These are phyloP conservation scores for Beauveria sp. DNA, from an alignment of 2,329 filamentous ascomycete species.

Conservation along the genomic window DNA sequence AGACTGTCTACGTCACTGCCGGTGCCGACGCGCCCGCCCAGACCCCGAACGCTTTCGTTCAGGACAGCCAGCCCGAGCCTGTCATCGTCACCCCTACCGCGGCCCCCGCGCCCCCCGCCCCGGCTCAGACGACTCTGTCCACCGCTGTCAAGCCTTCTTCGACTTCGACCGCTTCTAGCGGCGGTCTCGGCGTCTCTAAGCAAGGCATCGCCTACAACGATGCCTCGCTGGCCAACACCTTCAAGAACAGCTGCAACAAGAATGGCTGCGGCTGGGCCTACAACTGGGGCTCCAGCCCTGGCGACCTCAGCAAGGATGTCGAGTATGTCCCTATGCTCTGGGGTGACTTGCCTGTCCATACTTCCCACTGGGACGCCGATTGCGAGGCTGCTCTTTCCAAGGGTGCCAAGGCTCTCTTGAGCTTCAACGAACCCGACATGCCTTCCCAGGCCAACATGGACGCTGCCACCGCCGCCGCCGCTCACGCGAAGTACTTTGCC, in stretches of 20 bases:
- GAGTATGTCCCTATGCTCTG: constrained; percentile 63
- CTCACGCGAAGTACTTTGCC: constrained; percentile 48
- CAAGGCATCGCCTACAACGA: constrained; percentile 64
- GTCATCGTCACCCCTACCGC: constrained; percentile 5
- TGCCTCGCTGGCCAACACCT: constrained; percentile 41
- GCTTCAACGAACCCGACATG: constrained; percentile 68
- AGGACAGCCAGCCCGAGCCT: constrained; percentile 11
- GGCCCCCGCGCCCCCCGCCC: constrained; percentile 12
- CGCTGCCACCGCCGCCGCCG: constrained; percentile 41
- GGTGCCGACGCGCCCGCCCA: constrained; percentile 21
- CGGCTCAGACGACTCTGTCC: constrained; percentile 17
- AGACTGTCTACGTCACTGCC: constrained; percentile 34
- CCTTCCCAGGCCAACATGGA: constrained; percentile 50
- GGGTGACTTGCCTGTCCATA: constrained; percentile 39
- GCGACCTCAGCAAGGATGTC: constrained; percentile 35
- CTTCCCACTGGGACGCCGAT: constrained; percentile 40
- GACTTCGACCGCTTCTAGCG: background rate
- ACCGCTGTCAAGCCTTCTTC: constrained; percentile 17
- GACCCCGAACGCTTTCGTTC: constrained; percentile 11
- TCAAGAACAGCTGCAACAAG: constrained; percentile 29
- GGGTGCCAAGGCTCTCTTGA: constrained; percentile 51
- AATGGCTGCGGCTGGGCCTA: constrained; percentile 51
- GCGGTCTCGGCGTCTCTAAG: constrained; percentile 32
- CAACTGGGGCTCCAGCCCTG: constrained; percentile 54
- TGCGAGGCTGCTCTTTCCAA: constrained; percentile 42